phyloP scores from a whole-genome alignment of 179 eudicot genomes.

The Vitellaria paradoxa region DNA sequence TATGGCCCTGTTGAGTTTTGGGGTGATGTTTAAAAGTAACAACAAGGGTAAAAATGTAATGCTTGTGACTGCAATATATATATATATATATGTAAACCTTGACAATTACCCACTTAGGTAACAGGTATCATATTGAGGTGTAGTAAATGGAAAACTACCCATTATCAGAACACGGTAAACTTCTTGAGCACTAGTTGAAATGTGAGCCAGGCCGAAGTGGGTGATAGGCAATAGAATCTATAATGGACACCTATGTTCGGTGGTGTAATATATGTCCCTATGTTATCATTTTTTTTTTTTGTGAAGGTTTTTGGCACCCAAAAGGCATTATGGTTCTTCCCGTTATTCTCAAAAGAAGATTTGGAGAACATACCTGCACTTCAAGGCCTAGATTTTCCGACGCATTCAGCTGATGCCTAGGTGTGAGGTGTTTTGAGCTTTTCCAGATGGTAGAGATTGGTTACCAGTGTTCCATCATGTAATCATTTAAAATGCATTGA shows the following conservation, averaged over 20 bases:
- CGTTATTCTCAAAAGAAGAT: constrained; percentile 75
- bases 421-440: constrained; percentile 27
- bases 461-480: neutral
- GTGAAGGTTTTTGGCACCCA: constrained; percentile 72
- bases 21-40: neutral
- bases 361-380: constrained; percentile 68
- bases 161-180: too few species aligned
- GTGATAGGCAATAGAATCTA: neutral
- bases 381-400: constrained; percentile 72
- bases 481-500: neutral
- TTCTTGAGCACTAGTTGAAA: neutral
- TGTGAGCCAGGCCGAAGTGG: neutral
- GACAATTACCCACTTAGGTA: neutral
- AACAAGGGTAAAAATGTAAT: neutral
- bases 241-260: neutral
- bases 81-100: neutral
- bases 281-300: neutral
- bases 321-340: constrained; percentile 74
- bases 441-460: neutral
- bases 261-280: neutral
- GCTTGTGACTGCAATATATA: neutral
- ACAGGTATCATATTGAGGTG: too few species aligned
- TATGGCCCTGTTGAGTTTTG: neutral
- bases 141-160: neutral
- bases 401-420: constrained; percentile 45